phyloP scores from a whole-genome alignment of 805 yeast species.

The Ogataea minuta region DNA sequence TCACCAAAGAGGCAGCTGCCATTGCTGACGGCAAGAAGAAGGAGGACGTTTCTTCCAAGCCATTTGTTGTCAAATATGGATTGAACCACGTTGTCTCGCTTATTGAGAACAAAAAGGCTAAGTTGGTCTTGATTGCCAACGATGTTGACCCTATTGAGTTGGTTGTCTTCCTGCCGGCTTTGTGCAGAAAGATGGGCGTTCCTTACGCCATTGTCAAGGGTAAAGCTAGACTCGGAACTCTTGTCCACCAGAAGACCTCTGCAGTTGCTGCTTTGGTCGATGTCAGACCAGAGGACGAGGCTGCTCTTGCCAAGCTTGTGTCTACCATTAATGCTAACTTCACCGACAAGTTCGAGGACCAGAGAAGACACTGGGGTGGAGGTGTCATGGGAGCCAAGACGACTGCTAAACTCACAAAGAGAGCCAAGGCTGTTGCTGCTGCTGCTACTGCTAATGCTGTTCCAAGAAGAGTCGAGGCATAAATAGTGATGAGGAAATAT shows the following conservation, averaged over 20 bases:
- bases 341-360: conserved; percentile 86
- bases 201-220: conserved; percentile 97
- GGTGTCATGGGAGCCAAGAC: conserved; percentile 95
- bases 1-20: conserved; percentile 96
- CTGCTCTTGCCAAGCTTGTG: conserved; percentile 86
- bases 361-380: conserved; percentile 99
- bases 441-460: conserved; percentile 28
- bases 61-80: conserved; percentile 94
- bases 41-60: conserved; percentile 94
- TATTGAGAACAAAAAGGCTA: conserved; percentile 95
- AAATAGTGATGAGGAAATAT: conserved; percentile 10
- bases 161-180: conserved; percentile 93
- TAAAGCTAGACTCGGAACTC: conserved; percentile 94
- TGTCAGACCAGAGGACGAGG: conserved; percentile 87
- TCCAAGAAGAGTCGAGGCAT: conserved; percentile 16
- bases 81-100: conserved; percentile 95
- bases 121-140: conserved; percentile 92
- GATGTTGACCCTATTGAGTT: conserved; percentile 98
- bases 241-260: conserved; percentile 94
- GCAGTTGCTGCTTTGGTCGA: conserved; percentile 95
- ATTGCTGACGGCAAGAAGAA: conserved; percentile 95
- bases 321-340: conserved; percentile 91
- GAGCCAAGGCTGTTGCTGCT: conserved; percentile 49
- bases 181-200: conserved; percentile 97
- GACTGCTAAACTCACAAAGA: conserved; percentile 75